A percentile compares a stretch with the other conserved stretches of the same genome.
Conservation (phyloP, 768 basidiomycete genomes). For the Paxillus rubicundulus region DNA sequence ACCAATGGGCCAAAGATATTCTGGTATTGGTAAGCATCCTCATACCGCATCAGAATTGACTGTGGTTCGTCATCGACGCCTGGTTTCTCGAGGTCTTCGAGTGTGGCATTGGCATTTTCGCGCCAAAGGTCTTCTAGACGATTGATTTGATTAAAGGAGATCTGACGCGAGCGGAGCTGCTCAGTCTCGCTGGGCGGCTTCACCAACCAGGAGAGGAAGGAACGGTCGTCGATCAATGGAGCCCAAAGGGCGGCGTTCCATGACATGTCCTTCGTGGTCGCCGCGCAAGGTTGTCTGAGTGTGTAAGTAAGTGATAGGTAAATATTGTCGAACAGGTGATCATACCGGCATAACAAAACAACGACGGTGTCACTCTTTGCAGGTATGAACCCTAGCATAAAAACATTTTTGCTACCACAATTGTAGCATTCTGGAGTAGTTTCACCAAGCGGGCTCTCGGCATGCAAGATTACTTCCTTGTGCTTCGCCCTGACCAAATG, state of each 20-base stretch:
- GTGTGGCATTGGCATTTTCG: conserved; percentile 89
- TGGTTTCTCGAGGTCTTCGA: conserved; percentile 96
- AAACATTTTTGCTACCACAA: conserved; percentile 98
- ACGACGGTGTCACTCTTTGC: conserved; percentile 99
- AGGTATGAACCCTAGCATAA: conserved; percentile 98
- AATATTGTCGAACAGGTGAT: neutral
- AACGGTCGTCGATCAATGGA: conserved; percentile 96
- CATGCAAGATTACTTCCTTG: conserved; percentile 96
- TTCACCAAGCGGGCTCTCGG: conserved; percentile 93
- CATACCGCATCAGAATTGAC: conserved; percentile 84
- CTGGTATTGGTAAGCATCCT: conserved; percentile 99
- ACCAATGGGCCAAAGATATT: conserved; percentile 99
- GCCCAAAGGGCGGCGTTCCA: conserved; percentile 99
- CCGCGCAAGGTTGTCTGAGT: conserved; percentile 92
- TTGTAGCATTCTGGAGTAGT: conserved; percentile 99
- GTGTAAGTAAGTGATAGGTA: neutral
- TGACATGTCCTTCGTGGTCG: conserved; percentile 95
- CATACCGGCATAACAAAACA: conserved; percentile 91
- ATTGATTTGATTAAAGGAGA: conserved; percentile 96
- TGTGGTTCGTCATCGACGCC: conserved; percentile 98
- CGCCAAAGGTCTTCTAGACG: conserved; percentile 97
- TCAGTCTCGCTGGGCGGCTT: conserved; percentile 96
- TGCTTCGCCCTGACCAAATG: conserved; percentile 99
- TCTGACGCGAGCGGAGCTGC: conserved; percentile 93
- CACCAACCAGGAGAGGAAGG: conserved; percentile 98